A percentile compares a stretch with the other conserved stretches of the same genome.
phyloP scores from a whole-genome alignment of 108 stramenopile genomes.

The Skeletonema tropicum region DNA sequence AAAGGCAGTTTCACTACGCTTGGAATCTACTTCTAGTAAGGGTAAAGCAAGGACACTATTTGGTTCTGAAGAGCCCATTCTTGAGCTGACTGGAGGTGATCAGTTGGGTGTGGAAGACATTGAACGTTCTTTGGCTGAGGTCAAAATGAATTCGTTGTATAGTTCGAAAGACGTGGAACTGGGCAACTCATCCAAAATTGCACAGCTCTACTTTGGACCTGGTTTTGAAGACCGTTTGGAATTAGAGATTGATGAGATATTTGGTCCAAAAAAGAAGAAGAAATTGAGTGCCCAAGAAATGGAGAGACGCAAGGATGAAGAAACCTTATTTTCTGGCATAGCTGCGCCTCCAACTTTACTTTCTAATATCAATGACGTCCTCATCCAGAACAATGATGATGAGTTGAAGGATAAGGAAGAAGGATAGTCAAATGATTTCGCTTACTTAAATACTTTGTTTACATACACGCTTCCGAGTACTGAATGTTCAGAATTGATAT shows the following conservation, averaged over 20 bases:
- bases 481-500: neutral
- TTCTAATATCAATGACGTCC: constrained; percentile 9
- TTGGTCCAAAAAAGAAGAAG: constrained; percentile 47
- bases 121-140: constrained; percentile 56
- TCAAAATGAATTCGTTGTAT: constrained; percentile 60
- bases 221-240: constrained; percentile 86
- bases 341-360: constrained; percentile 34
- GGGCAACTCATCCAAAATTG: constrained; percentile 34
- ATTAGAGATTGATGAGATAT: constrained; percentile 79
- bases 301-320: constrained; percentile 56
- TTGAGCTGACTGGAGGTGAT: constrained; percentile 62
- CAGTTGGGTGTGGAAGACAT: constrained; percentile 62
- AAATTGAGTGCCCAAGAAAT: constrained; percentile 49
- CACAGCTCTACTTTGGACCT: constrained; percentile 87
- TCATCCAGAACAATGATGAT: neutral
- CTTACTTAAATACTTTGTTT: too few relatives aligned
- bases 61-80: constrained; percentile 24
- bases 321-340: constrained; percentile 52
- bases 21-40: constrained; percentile 9
- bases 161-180: constrained; percentile 40
- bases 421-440: neutral
- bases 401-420: neutral
- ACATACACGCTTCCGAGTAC: too few relatives aligned
- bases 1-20: constrained; percentile 47
- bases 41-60: constrained; percentile 7